These are phyloP conservation scores for Pythium sp. DNA, from an alignment of 352 stramenopile species.

Conservation along the genomic window DNA sequence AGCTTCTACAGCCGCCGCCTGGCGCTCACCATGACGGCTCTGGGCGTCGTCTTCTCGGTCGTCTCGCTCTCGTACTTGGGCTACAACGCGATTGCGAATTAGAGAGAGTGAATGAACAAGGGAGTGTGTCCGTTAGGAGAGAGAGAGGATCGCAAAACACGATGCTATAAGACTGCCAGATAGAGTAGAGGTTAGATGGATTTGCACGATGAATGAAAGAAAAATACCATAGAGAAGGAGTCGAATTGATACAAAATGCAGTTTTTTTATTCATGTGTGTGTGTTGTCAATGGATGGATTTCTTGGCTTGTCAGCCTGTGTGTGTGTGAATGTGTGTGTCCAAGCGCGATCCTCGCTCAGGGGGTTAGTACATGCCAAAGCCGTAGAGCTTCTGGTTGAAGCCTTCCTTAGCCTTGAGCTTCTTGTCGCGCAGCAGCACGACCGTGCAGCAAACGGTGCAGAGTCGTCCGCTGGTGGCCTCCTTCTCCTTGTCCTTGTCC, in stretches of 20 bases:
- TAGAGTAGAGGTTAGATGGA: slow-evolving; percentile 6
- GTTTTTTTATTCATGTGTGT: background rate
- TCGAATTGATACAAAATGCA: background rate
- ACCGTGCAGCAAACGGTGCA: slow-evolving; percentile 81
- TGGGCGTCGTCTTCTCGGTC: slow-evolving; percentile 51
- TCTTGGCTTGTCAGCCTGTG: slow-evolving; percentile 3
- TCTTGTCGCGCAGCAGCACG: slow-evolving; percentile 69
- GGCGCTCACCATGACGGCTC: slow-evolving; percentile 44
- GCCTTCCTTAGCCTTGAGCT: slow-evolving; percentile 63
- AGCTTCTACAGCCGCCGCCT: slow-evolving; percentile 56
- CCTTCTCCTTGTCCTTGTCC: slow-evolving; percentile 65
- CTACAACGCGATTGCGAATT: slow-evolving; percentile 51
- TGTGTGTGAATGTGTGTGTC: background rate
- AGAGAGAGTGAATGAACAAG: background rate
- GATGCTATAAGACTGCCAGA: background rate
- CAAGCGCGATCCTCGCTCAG: background rate
- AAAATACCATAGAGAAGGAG: slow-evolving; percentile 1
- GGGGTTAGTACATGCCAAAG: slow-evolving; percentile 41
- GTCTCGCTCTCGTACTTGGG: slow-evolving; percentile 68
- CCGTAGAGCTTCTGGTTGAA: slow-evolving; percentile 83
- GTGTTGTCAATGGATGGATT: background rate
- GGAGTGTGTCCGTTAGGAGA: background rate
- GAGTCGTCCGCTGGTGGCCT: slow-evolving; percentile 36
- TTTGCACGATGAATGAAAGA: background rate
- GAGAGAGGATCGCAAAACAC: background rate